These are phyloP conservation scores for Irpex sp. DNA, from an alignment of 1,284 basidiomycete species.

Conservation along the genomic window DNA sequence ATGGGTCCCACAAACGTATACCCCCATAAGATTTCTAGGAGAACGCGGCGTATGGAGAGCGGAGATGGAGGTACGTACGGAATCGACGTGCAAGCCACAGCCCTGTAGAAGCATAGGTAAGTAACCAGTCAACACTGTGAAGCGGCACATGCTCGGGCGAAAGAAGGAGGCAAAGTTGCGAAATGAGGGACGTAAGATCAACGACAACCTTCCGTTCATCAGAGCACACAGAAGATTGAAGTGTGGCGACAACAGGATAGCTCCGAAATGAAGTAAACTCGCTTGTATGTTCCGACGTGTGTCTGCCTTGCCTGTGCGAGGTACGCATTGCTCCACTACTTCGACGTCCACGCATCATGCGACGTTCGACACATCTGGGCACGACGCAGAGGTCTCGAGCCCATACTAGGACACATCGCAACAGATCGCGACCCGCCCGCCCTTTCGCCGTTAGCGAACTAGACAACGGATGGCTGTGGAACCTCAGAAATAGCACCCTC, in stretches of 20 bases:
- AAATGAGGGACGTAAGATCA: neutral
- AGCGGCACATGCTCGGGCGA: neutral
- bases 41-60: neutral
- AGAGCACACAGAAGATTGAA: neutral
- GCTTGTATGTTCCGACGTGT: neutral
- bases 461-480: neutral
- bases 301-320: neutral
- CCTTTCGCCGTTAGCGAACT: neutral
- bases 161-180: neutral
- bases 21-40: neutral
- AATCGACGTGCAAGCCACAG: conserved; percentile 62
- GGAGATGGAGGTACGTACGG: conserved; percentile 39
- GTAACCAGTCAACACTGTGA: conserved; percentile 13
- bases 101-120: conserved; percentile 42
- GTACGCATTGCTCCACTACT: neutral
- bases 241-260: neutral
- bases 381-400: neutral
- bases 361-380: neutral
- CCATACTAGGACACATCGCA: neutral
- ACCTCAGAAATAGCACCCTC: neutral
- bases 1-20: neutral
- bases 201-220: neutral
- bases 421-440: neutral
- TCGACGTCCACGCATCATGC: neutral
- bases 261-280: neutral